Evolutionary conservation across 352 stramenopile species (phyloP).

Genomic region (Globisporangium ultimum): DNA sequence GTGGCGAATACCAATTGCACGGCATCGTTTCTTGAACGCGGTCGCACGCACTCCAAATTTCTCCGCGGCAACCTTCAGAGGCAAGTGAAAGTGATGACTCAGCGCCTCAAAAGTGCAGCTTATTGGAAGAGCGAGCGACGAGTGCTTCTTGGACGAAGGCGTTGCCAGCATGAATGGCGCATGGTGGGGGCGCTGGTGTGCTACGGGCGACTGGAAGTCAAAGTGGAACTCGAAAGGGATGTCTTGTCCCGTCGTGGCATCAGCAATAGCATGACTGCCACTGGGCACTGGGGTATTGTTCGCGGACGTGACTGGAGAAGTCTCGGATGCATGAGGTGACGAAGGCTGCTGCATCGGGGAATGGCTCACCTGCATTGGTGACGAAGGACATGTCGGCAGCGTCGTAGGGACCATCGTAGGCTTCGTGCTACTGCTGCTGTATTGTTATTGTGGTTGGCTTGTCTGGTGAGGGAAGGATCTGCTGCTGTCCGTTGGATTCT

Average conservation of each 20-base stretch:
- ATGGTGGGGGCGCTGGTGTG: slow-evolving; percentile 29
- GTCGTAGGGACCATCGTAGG: slow-evolving; percentile 5
- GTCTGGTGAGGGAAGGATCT: no score
- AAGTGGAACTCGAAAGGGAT: slow-evolving; percentile 18
- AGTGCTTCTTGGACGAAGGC: slow-evolving; percentile 12
- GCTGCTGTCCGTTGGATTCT: slow-evolving; percentile 8
- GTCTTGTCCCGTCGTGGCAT: no score
- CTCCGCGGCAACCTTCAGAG: slow-evolving; percentile 61
- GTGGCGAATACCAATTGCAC: slow-evolving; percentile 66
- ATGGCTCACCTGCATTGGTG: not conserved
- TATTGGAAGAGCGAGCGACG: slow-evolving; percentile 23
- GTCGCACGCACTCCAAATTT: slow-evolving; percentile 75
- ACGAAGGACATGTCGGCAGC: not conserved
- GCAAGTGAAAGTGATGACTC: slow-evolving; percentile 53
- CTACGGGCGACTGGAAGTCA: slow-evolving; percentile 44
- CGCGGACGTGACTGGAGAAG: not conserved
- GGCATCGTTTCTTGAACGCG: slow-evolving; percentile 72
- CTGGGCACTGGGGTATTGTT: slow-evolving; percentile 1
- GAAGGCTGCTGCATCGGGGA: not conserved
- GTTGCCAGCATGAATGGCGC: slow-evolving; percentile 23
- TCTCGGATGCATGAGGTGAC: not conserved
- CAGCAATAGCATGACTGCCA: not conserved
- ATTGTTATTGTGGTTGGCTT: no score
- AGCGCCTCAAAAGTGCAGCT: slow-evolving; percentile 32
- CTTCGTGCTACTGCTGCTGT: no score